A percentile compares a stretch with the other conserved stretches of the same genome.
Evolutionary conservation across 441 rosid species (phyloP).

Genomic region (Gossypium trilobum): DNA sequence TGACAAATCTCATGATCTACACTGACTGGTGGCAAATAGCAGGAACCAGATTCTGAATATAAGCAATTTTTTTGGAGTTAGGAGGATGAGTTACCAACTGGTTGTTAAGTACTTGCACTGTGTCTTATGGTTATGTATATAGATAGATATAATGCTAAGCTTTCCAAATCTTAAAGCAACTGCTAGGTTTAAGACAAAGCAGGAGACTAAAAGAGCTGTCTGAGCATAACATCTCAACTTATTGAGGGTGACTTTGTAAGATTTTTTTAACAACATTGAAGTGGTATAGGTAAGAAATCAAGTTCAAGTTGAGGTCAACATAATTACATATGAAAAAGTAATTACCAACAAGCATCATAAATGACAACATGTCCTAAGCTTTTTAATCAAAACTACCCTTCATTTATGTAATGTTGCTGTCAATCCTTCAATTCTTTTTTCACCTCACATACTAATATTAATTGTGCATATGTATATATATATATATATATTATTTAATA

Average conservation of each 20-base stretch:
- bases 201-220: slow-evolving; percentile 19
- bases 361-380: too few relatives aligned
- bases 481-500: too few relatives aligned
- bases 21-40: not conserved
- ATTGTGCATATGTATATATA: too few relatives aligned
- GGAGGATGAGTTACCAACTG: slow-evolving; percentile 31
- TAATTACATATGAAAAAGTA: too few relatives aligned
- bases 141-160: not conserved
- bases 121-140: not conserved
- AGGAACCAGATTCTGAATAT: not conserved
- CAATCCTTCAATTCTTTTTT: too few relatives aligned
- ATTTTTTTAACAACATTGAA: not conserved
- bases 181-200: slow-evolving; percentile 24
- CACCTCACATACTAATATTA: too few relatives aligned
- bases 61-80: slow-evolving; percentile 4
- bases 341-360: too few relatives aligned
- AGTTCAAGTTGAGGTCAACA: too few relatives aligned
- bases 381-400: too few relatives aligned
- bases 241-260: slow-evolving; percentile 8
- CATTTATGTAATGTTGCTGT: too few relatives aligned
- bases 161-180: slow-evolving; percentile 50
- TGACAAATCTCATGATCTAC: slow-evolving; percentile 28
- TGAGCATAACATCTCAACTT: slow-evolving; percentile 35
- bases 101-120: slow-evolving; percentile 28
- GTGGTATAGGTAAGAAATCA: not conserved